Percentiles rank a stretch among this genome's conserved stretches.
phyloP scores from a whole-genome alignment of 305 asterid genomes.

The Ajuga reptans region DNA sequence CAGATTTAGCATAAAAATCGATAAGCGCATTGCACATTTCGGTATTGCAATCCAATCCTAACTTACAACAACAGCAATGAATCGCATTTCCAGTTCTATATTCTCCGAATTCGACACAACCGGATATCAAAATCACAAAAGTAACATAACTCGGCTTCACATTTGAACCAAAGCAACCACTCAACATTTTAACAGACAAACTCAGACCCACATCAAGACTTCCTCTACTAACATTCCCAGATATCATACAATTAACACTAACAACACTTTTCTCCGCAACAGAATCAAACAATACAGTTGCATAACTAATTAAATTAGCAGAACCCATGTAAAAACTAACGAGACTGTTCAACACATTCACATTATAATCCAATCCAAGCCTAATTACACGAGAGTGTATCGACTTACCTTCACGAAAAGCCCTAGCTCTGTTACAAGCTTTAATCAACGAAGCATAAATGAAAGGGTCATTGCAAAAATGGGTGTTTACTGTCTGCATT shows the following conservation, averaged over 20 bases:
- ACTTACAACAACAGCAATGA: slow-evolving; percentile 36
- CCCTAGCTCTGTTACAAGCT: slow-evolving; percentile 37
- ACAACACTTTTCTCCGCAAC: slow-evolving; percentile 36
- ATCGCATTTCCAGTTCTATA: slow-evolving; percentile 29
- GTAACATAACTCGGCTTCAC: slow-evolving; percentile 37
- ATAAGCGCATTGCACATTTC: slow-evolving; percentile 41
- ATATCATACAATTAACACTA: slow-evolving; percentile 40
- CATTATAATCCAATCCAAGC: slow-evolving; percentile 37
- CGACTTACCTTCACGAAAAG: slow-evolving; percentile 41
- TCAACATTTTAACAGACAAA: slow-evolving; percentile 32
- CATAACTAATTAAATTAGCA: slow-evolving; percentile 28
- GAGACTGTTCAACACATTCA: slow-evolving; percentile 38
- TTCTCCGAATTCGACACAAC: slow-evolving; percentile 32
- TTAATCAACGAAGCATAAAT: slow-evolving; percentile 44
- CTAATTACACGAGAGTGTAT: slow-evolving; percentile 35
- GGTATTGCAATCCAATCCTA: slow-evolving; percentile 27
- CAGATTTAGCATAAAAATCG: slow-evolving; percentile 37
- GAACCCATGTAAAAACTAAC: slow-evolving; percentile 36
- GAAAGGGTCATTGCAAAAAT: slow-evolving; percentile 29
- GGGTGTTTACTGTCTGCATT: slow-evolving; percentile 18
- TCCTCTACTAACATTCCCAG: slow-evolving; percentile 35
- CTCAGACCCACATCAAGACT: slow-evolving; percentile 31
- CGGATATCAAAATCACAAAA: slow-evolving; percentile 35
- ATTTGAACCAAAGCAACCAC: slow-evolving; percentile 33
- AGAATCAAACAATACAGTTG: slow-evolving; percentile 32